A percentile compares a stretch with the other conserved stretches of the same genome.
Conservation (phyloP, 192 early-diverging fungal genomes). For the Coemansia sp. region DNA sequence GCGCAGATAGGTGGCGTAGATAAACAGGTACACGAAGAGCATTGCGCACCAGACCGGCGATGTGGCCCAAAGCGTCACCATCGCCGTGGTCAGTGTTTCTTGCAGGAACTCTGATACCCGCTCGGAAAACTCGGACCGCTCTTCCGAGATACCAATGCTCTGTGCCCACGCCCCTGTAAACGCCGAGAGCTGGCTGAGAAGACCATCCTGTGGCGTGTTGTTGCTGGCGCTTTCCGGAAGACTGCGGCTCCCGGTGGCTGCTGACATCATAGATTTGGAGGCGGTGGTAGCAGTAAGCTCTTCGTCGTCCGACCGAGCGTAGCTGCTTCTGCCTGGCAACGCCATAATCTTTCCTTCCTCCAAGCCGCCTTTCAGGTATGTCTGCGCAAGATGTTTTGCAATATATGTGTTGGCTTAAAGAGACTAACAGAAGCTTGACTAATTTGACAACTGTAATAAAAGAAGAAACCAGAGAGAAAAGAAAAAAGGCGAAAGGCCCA, state of each 20-base stretch:
- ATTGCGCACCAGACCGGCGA: conserved; percentile 42
- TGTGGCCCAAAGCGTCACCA: conserved; percentile 46
- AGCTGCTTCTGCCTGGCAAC: background rate
- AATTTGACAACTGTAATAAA: no score
- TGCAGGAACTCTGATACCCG: conserved; percentile 24
- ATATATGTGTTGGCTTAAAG: no score
- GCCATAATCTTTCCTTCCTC: no score
- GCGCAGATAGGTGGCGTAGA: conserved; percentile 57
- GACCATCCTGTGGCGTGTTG: conserved; percentile 1
- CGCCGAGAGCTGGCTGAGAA: conserved; percentile 3
- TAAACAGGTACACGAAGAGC: conserved; percentile 66
- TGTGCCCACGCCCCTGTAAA: conserved; percentile 8
- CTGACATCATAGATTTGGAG: background rate
- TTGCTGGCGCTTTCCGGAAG: background rate
- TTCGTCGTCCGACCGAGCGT: background rate
- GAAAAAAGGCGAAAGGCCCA: no score
- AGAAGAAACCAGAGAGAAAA: no score
- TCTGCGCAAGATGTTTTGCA: no score
- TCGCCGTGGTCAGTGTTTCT: conserved; percentile 38
- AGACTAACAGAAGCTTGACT: no score
- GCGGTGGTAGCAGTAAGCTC: background rate
- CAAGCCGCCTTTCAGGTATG: no score
- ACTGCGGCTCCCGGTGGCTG: background rate
- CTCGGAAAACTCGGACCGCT: conserved; percentile 20
- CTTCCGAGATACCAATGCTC: conserved; percentile 18